A percentile compares a stretch with the other conserved stretches of the same genome.
Conservation (phyloP, 2,329 filamentous ascomycete genomes). For the Cladophialophora carrionii region DNA sequence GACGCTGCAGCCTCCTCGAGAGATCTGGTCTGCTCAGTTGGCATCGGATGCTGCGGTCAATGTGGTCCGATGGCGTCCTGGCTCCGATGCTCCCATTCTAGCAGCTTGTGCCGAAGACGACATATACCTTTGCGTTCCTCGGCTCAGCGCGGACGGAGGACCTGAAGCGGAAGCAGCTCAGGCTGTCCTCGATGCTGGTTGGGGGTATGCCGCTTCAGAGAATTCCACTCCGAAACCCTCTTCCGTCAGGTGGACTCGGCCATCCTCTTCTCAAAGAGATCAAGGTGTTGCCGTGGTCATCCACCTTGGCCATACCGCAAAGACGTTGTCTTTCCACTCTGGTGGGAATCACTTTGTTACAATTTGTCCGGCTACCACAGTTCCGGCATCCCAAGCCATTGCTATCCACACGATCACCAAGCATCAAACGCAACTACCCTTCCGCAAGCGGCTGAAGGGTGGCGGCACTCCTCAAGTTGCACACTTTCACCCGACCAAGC, state of each 20-base stretch:
- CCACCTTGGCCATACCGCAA: constrained; percentile 78
- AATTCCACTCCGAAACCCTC: constrained; percentile 61
- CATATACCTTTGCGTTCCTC: constrained; percentile 80
- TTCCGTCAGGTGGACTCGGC: constrained; percentile 76
- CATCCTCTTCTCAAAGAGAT: constrained; percentile 71
- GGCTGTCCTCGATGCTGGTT: constrained; percentile 82
- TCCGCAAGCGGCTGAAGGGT: constrained; percentile 70
- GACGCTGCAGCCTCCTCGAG: constrained; percentile 82
- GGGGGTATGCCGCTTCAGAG: constrained; percentile 74
- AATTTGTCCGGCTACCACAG: constrained; percentile 70
- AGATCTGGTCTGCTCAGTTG: constrained; percentile 82
- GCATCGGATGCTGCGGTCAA: constrained; percentile 76
- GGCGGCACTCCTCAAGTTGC: constrained; percentile 81
- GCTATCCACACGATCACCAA: constrained; percentile 94
- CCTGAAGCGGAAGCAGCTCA: constrained; percentile 65
- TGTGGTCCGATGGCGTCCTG: constrained; percentile 85
- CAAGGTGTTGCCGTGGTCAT: constrained; percentile 76
- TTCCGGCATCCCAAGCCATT: constrained; percentile 64
- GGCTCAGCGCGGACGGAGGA: constrained; percentile 46
- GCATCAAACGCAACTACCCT: constrained; percentile 92
- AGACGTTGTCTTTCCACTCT: constrained; percentile 90
- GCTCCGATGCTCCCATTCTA: constrained; percentile 76
- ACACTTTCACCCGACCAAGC: constrained; percentile 90
- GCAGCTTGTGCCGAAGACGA: constrained; percentile 83
- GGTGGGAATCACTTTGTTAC: constrained; percentile 92